Evolutionary conservation across 116 monocot species (phyloP).

Genomic region (Phalaenopsis hybrid): DNA sequence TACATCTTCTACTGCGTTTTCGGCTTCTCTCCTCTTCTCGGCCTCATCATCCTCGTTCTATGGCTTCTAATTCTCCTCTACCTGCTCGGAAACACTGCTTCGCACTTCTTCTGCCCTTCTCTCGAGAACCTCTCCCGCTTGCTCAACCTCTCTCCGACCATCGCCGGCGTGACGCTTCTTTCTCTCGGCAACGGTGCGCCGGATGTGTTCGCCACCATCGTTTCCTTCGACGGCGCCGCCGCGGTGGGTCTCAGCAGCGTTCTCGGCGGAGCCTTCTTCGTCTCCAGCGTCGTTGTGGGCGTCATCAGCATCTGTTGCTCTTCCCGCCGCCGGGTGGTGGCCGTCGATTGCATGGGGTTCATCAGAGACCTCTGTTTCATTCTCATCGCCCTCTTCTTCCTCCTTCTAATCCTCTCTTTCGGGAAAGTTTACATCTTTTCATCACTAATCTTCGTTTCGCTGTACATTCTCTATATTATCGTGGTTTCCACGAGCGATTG

Average conservation of each 20-base stretch:
- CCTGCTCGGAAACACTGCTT: constrained; percentile 46
- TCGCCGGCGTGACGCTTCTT: constrained; percentile 63
- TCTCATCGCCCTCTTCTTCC: constrained; percentile 16
- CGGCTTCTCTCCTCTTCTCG: constrained; percentile 14
- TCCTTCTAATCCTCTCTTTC: constrained; percentile 8
- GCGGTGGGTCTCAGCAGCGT: constrained; percentile 1
- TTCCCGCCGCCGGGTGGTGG: background rate
- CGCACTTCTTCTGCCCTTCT: constrained; percentile 54
- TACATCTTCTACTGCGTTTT: constrained; percentile 43
- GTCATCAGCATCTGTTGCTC: constrained; percentile 22
- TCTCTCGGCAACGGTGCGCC: constrained; percentile 62
- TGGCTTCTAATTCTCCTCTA: constrained; percentile 55
- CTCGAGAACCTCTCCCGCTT: constrained; percentile 37
- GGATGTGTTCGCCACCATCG: constrained; percentile 44
- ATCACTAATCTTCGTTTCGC: constrained; percentile 4
- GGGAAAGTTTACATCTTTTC: constrained; percentile 2
- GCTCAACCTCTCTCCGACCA: constrained; percentile 40
- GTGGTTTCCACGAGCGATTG: constrained; percentile 3
- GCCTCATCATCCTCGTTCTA: constrained; percentile 20
- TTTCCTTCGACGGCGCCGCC: constrained; percentile 33
- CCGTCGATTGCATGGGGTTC: constrained; percentile 15
- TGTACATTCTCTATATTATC: constrained; percentile 10
- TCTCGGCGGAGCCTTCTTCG: constrained; percentile 56
- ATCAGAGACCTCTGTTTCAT: constrained; percentile 25
- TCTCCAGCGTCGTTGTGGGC: constrained; percentile 39